These are phyloP conservation scores for Backusella mclennaniae DNA, from an alignment of 192 early-diverging fungal species.

Conservation along the genomic window DNA sequence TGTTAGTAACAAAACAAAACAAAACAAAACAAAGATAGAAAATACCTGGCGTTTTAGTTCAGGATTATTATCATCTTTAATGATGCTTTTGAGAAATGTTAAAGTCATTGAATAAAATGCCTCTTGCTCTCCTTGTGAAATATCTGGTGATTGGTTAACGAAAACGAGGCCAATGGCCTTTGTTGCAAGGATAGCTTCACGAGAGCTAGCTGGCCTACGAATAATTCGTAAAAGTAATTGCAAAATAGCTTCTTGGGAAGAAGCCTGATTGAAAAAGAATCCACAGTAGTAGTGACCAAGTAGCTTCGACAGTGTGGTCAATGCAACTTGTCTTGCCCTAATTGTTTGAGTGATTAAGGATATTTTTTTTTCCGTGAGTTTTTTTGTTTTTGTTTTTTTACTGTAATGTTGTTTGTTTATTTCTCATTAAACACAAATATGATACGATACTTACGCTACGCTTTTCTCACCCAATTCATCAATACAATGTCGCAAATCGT, in stretches of 20 bases:
- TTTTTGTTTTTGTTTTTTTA: neutral
- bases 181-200: neutral
- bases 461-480: slow-evolving; percentile 8
- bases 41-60: slow-evolving; percentile 5
- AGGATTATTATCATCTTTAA: neutral
- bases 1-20: neutral
- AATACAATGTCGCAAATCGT: neutral
- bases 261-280: neutral
- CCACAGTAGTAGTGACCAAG: slow-evolving; percentile 6
- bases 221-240: neutral
- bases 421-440: neutral
- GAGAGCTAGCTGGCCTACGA: neutral
- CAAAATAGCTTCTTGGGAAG: neutral
- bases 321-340: neutral
- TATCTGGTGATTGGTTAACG: slow-evolving; percentile 1
- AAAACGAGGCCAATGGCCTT: neutral
- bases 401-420: neutral
- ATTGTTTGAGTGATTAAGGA: neutral
- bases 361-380: neutral
- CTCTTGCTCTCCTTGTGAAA: neutral
- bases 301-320: neutral
- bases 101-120: neutral
- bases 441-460: neutral
- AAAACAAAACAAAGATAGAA: neutral
- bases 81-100: neutral